Evolutionary conservation across 768 basidiomycete species (phyloP), one percentile per base, ranked within the genome.

Genomic region (Kwoniella botswanensis): DNA sequence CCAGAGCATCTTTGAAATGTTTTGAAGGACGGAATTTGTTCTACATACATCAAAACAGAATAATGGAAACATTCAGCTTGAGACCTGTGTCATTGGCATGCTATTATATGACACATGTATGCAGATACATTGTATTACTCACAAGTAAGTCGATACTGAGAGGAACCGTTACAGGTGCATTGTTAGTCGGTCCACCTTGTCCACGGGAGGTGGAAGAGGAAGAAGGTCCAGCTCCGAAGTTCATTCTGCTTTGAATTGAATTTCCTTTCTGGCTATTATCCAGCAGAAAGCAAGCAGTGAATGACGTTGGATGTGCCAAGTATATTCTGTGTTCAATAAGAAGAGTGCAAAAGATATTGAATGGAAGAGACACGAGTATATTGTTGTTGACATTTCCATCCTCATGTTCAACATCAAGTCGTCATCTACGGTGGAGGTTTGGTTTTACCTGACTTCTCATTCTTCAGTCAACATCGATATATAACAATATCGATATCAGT

Each of bases 1-100:
- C 65, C 2, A 71, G 44, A 26, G 71, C 71, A 43, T 71, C 71
- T 63, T 71, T 67, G 59, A 71, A 71, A 18, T 65, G 63, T 53
- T 67, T 71, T 5, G 71, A 35, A 41, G 71, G 71, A 7, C 65
- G 66, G 60, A 71, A 63, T 43, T 53, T 62, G 41, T 35, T 62
- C 67, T 68, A 42, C 35, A 55, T 43, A n/a, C 13, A 42, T 22
- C 21, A 26, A 0, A 11, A 24, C 24, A 22, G 26, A 41, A 24
- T 1, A 24, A 18, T 21, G 2, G 24, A 24, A 22, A 56, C 5
- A 35, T 35, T 35, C 5, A 35, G 35, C 35, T 35, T 35, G 35
- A 35, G 35, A 35, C 35, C 1, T 35, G 35, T 35, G 35, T 35
- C 35, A 35, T 35, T 35, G 35, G 1, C 35, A 35, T 35, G 1